Evolutionary conservation across 257 asterid genomes (phyloP).

Genomic region (Voacanga thouarsii): DNA sequence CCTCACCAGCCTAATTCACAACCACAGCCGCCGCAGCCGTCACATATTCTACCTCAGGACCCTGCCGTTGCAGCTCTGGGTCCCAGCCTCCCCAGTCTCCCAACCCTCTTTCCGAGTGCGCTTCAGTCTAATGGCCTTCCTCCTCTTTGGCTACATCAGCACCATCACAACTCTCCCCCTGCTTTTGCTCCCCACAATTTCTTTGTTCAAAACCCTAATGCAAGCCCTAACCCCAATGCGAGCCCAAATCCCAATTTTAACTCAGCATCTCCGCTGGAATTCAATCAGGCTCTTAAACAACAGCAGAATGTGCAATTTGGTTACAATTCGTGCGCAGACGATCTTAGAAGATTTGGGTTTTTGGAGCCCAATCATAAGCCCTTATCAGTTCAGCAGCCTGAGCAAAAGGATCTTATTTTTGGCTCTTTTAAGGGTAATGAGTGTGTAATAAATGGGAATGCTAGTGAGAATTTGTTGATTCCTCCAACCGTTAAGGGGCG

Average conservation of each 20-base stretch:
- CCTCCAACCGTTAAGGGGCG: conserved; percentile 20
- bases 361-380: conserved; percentile 22
- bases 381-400: conserved; percentile 25
- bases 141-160: conserved; percentile 26
- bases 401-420: conserved; percentile 46
- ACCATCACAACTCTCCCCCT: conserved; percentile 36
- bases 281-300: conserved; percentile 22
- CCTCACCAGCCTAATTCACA: conserved; percentile 27
- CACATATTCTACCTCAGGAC: conserved; percentile 48
- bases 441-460: conserved; percentile 13
- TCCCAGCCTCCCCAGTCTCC: conserved; percentile 39
- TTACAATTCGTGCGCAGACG: conserved; percentile 20
- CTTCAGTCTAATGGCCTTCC: conserved; percentile 24
- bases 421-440: conserved; percentile 48
- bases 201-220: conserved; percentile 63
- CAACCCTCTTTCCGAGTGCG: conserved; percentile 20
- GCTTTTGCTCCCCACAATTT: conserved; percentile 50
- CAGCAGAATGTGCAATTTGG: conserved; percentile 36
- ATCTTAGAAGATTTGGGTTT: conserved; percentile 29
- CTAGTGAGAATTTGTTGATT: conserved; percentile 19
- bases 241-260: conserved; percentile 14
- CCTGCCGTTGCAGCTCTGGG: conserved; percentile 91
- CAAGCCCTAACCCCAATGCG: conserved; percentile 33
- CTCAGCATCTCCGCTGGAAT: conserved; percentile 30
- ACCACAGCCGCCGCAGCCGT: conserved; percentile 19